These are phyloP conservation scores for Ustilago trichophora DNA, from an alignment of 1,284 basidiomycete genomes.

Conservation along the genomic window DNA sequence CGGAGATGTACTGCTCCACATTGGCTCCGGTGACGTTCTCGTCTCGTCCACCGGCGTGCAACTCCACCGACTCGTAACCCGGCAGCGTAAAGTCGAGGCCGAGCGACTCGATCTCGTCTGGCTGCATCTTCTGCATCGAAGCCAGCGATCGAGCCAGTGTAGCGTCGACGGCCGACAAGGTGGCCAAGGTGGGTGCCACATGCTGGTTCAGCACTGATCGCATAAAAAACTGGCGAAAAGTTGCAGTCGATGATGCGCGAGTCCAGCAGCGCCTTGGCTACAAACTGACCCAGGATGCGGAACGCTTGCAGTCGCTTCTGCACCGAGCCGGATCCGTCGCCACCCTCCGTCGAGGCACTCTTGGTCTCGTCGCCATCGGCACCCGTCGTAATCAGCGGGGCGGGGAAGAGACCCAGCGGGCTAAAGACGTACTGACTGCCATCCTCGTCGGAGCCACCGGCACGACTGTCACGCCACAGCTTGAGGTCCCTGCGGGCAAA, in stretches of 20 bases:
- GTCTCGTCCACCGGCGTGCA: constrained; percentile 82
- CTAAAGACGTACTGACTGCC: constrained; percentile 68
- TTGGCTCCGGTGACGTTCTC: constrained; percentile 84
- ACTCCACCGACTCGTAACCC: constrained; percentile 85
- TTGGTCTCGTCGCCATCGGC: constrained; percentile 2
- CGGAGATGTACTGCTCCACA: constrained; percentile 84
- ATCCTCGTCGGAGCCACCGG: constrained; percentile 66
- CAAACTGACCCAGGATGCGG: constrained; percentile 90
- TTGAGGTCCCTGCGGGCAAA: constrained; percentile 86
- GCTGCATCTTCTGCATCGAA: constrained; percentile 76
- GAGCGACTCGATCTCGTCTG: constrained; percentile 78
- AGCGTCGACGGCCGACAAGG: constrained; percentile 77
- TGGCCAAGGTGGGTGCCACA: constrained; percentile 82
- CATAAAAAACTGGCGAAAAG: constrained; percentile 90
- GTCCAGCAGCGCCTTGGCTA: constrained; percentile 97
- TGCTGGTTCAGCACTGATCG: constrained; percentile 85
- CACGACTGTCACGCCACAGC: constrained; percentile 85
- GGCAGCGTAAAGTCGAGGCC: constrained; percentile 95
- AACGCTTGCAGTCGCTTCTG: constrained; percentile 75
- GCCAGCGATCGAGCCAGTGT: constrained; percentile 84
- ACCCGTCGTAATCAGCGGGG: constrained; percentile 69
- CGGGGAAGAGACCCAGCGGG: constrained; percentile 86
- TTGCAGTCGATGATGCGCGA: constrained; percentile 96
- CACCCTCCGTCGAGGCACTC: background rate
- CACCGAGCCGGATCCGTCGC: constrained; percentile 2